Evolutionary conservation across 228 moss, liverwort and hornwort genomes (phyloP).

Genomic region (Sphagnum magellanicum): DNA sequence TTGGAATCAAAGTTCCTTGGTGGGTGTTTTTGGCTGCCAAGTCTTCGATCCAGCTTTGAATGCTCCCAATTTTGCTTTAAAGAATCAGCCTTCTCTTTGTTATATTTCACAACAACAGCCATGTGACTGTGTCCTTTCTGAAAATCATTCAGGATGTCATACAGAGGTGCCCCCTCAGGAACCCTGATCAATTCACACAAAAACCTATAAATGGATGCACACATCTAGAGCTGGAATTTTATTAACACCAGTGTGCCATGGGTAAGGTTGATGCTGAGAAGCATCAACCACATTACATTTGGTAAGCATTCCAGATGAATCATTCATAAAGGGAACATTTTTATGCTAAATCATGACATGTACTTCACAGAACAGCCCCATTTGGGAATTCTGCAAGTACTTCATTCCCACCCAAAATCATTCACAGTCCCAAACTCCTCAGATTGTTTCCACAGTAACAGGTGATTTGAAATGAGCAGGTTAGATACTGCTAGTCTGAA

Average conservation of each 20-base stretch:
- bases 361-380: too few species aligned
- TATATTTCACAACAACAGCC: slow-evolving; percentile 90
- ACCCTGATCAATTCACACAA: slow-evolving; percentile 37
- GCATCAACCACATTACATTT: neutral
- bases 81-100: slow-evolving; percentile 68
- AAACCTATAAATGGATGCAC: neutral
- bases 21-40: neutral
- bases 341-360: too few species aligned
- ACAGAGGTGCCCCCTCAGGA: slow-evolving; percentile 62
- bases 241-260: neutral
- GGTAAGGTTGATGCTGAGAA: neutral
- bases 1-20: neutral
- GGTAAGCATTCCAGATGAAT: too few species aligned
- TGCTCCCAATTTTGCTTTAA: slow-evolving; percentile 23
- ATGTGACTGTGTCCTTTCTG: slow-evolving; percentile 95
- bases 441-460: too few species aligned
- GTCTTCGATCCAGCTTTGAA: slow-evolving; percentile 26
- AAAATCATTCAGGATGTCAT: slow-evolving; percentile 88
- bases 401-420: too few species aligned
- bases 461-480: too few species aligned
- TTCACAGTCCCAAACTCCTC: too few species aligned
- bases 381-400: too few species aligned
- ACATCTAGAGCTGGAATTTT: neutral
- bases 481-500: too few species aligned
- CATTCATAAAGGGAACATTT: too few species aligned